Evolutionary conservation across 1,284 basidiomycete genomes (phyloP).

Genomic region (Apiotrichum porosum): DNA sequence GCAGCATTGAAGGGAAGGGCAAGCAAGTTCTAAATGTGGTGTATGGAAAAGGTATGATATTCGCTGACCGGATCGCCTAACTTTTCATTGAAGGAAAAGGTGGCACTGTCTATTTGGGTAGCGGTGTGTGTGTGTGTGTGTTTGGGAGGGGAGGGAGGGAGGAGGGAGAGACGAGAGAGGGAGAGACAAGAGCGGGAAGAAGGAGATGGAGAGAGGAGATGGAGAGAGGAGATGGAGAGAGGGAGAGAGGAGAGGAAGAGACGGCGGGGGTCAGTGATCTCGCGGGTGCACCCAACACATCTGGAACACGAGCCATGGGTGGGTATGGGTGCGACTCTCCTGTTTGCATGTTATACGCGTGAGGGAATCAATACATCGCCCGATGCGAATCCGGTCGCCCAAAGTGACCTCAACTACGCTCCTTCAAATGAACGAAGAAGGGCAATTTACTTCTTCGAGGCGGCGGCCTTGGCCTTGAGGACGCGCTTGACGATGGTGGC

Average conservation of each 20-base stretch:
- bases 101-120: slow-evolving; percentile 48
- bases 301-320: too few relatives aligned
- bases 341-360: too few relatives aligned
- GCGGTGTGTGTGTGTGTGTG: slow-evolving; percentile 20
- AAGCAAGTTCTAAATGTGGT: slow-evolving; percentile 47
- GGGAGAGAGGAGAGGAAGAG: slow-evolving; percentile 1
- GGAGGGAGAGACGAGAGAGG: neutral
- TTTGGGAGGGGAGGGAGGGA: neutral
- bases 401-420: slow-evolving; percentile 11
- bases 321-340: too few relatives aligned
- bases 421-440: neutral
- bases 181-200: too few relatives aligned
- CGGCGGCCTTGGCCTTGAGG: slow-evolving; percentile 70
- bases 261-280: neutral
- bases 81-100: slow-evolving; percentile 33
- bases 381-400: slow-evolving; percentile 13
- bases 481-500: slow-evolving; percentile 99
- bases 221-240: neutral
- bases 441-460: slow-evolving; percentile 46
- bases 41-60: slow-evolving; percentile 30
- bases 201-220: neutral
- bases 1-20: slow-evolving; percentile 34
- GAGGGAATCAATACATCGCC: slow-evolving; percentile 26
- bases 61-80: slow-evolving; percentile 46
- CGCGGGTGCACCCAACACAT: too few relatives aligned